Evolutionary conservation across 202 grass and related monocot species (phyloP), one percentile per base, ranked within the genome.

Genomic region (Digitaria exilis): DNA sequence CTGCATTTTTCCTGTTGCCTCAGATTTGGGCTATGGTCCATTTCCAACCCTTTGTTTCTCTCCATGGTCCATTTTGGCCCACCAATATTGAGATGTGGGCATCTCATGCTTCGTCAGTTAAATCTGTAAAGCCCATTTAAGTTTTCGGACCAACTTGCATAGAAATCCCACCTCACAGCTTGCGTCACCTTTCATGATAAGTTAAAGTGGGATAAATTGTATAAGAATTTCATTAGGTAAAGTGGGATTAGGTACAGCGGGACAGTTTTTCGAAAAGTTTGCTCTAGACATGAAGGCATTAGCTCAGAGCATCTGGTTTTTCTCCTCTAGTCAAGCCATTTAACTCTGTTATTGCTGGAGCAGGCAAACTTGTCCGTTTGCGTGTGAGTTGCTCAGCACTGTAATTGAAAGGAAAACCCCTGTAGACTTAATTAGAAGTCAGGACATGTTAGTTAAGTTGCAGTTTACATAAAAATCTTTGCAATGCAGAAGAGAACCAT

Each of bases 111-210:
- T 84, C 24, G 17, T 22, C 10, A 15, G 30, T 67, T 78, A 82
- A 66, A 15, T 63, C 45, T 82, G n/a, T 49, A 63, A 78, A 67
- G 31, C 59, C 66, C 73, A 78, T 57, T 78, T 43, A 58, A 48
- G 11, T 29, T 6, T 26, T 67, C 22, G 0, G 18, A 17, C 39
- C 52, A 41, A 59, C 13, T 18, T 58, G 22, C 24, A 75, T 48
- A 31, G 19, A 17, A 34, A 22, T 80, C 60, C 21, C 0, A 59
- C 8, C 11, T 46, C 45, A 41, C 75, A 73, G 17, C 50, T 67
- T 0, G 10, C 59, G 32, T 59, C 14, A 83, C 46, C 60, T 50
- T 66, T 42, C 34, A 74, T 29, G 76, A 35, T 55, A 62, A 71
- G 17, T 61, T 26, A 69, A 67, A 84, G 31, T 3, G 80, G 28